Conservation (phyloP, 495 filamentous ascomycete genomes). For the Mycothermus thermophilus region DNA sequence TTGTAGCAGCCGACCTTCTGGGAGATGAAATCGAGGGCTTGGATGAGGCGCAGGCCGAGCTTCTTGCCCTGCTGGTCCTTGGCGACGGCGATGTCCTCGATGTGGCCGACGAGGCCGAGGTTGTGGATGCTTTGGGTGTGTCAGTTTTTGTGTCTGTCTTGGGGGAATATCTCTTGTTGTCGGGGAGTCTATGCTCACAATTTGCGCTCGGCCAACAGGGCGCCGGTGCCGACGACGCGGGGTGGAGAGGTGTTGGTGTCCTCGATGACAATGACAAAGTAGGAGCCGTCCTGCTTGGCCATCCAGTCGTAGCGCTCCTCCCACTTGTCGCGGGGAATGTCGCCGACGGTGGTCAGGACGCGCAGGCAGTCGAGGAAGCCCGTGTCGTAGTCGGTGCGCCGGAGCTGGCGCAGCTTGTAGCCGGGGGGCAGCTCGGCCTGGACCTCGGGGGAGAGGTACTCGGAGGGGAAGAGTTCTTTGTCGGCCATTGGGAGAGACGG, state of each 20-base stretch:
- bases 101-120: conserved; percentile 75
- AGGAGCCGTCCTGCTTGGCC: conserved; percentile 58
- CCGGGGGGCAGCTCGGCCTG: conserved; percentile 55
- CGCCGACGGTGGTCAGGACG: conserved; percentile 85
- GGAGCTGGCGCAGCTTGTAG: conserved; percentile 73
- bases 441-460: conserved; percentile 67
- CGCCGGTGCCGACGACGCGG: conserved; percentile 72
- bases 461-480: conserved; percentile 55
- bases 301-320: conserved; percentile 76
- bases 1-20: conserved; percentile 84
- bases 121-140: conserved; percentile 46
- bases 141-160: conserved; percentile 2
- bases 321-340: conserved; percentile 64
- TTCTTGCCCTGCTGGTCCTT: conserved; percentile 96
- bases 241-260: conserved; percentile 40
- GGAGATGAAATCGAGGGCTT: conserved; percentile 82
- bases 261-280: conserved; percentile 73
- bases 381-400: conserved; percentile 57
- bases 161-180: background rate
- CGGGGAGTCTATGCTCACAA: conserved; percentile 38
- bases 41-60: conserved; percentile 80
- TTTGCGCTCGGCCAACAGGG: conserved; percentile 73
- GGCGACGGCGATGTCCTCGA: conserved; percentile 94
- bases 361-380: conserved; percentile 84
- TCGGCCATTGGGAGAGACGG: conserved; percentile 27